These are phyloP conservation scores for Crithidia brevicula DNA, from an alignment of 208 protist species.

Conservation along the genomic window DNA sequence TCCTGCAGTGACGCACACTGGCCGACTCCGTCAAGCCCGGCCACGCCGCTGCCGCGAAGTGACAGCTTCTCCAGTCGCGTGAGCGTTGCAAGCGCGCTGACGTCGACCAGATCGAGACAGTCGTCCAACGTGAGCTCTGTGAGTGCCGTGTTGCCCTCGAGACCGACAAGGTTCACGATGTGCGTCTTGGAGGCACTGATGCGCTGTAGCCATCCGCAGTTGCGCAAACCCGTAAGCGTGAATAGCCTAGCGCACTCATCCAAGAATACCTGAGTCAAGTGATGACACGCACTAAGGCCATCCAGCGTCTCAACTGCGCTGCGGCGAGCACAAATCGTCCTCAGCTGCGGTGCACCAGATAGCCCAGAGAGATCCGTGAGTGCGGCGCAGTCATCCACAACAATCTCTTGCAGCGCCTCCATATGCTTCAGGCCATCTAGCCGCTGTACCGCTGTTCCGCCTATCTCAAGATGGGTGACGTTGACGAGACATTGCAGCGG, in stretches of 20 bases:
- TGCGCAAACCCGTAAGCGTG: background rate
- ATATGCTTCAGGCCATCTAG: slow-evolving; percentile 5
- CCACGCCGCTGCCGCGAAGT: slow-evolving; percentile 7
- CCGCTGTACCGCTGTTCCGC: background rate
- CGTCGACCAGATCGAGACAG: slow-evolving; percentile 4
- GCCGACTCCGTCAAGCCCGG: slow-evolving; percentile 4
- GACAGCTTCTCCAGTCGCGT: background rate
- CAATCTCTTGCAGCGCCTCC: slow-evolving; percentile 5
- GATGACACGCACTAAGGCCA: background rate
- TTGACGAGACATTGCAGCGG: slow-evolving; percentile 5
- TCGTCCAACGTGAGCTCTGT: slow-evolving; percentile 5
- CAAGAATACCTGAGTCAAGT: background rate
- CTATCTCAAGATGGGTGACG: background rate
- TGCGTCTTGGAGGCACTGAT: slow-evolving; percentile 11
- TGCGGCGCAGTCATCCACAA: slow-evolving; percentile 6
- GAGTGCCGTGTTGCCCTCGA: slow-evolving; percentile 4
- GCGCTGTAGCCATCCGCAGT: slow-evolving; percentile 7
- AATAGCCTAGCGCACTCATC: slow-evolving; percentile 5
- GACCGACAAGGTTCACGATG: slow-evolving; percentile 3
- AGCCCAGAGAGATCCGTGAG: slow-evolving; percentile 10
- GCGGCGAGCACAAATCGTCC: background rate
- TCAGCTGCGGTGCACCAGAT: slow-evolving; percentile 6
- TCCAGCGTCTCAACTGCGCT: background rate
- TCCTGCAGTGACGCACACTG: slow-evolving; percentile 1
- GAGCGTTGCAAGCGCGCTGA: background rate